Percentiles rank a stretch among this genome's conserved stretches.
Evolutionary conservation across 768 basidiomycete species (phyloP).

Genomic region (Pleurotus tuber-regium): DNA sequence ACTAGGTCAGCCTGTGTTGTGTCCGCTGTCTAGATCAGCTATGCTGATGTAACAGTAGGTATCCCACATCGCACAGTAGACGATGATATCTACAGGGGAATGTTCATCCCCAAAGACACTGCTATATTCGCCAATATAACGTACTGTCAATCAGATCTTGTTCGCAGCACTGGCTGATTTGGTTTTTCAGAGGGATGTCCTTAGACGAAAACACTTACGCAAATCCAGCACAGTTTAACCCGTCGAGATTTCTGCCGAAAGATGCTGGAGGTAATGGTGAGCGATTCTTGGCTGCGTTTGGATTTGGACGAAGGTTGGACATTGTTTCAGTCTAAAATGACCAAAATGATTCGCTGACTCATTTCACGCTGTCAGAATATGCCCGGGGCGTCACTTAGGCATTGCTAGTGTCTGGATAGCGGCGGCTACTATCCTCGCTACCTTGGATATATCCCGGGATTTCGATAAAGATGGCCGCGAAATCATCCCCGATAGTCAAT

Average conservation of each 20-base stretch:
- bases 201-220: constrained; percentile 21
- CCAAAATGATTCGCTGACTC: neutral
- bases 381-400: constrained; percentile 31
- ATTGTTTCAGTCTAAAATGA: neutral
- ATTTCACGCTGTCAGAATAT: constrained; percentile 14
- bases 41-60: constrained; percentile 25
- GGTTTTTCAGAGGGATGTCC: constrained; percentile 21
- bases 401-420: constrained; percentile 29
- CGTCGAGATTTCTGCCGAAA: constrained; percentile 19
- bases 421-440: constrained; percentile 27
- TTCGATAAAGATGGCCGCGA: constrained; percentile 26
- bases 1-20: constrained; percentile 15
- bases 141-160: constrained; percentile 9
- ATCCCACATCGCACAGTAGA: constrained; percentile 22
- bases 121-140: constrained; percentile 24
- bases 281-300: constrained; percentile 22
- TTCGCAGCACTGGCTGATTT: neutral
- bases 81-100: constrained; percentile 31
- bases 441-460: constrained; percentile 23
- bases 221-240: constrained; percentile 22
- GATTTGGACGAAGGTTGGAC: constrained; percentile 18
- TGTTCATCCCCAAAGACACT: constrained; percentile 35
- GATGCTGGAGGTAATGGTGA: constrained; percentile 18
- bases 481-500: constrained; percentile 19
- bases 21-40: constrained; percentile 25